phyloP scores from a whole-genome alignment of 2,329 filamentous ascomycete genomes.

The Colletotrichum theobromicola region DNA sequence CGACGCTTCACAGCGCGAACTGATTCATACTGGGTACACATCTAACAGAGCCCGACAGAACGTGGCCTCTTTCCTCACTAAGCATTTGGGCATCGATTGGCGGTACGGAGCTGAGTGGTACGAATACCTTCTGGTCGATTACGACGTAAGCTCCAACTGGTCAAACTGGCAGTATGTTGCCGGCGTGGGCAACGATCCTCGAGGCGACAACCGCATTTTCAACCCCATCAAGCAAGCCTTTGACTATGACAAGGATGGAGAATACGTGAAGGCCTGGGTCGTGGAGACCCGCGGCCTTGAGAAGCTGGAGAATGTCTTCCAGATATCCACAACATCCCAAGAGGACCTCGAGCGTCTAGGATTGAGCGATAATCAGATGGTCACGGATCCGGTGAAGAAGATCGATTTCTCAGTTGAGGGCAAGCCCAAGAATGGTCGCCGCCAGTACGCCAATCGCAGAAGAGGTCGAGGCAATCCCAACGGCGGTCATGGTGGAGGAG shows the following conservation, averaged over 20 bases:
- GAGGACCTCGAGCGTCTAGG: slow-evolving; percentile 63
- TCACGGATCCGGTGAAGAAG: slow-evolving; percentile 67
- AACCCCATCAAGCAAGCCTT: slow-evolving; percentile 83
- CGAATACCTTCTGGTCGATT: slow-evolving; percentile 75
- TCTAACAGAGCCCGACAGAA: slow-evolving; percentile 80
- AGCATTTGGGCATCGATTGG: slow-evolving; percentile 80
- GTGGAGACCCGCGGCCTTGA: slow-evolving; percentile 66
- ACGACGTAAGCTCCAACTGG: slow-evolving; percentile 80
- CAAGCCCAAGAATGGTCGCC: slow-evolving; percentile 44
- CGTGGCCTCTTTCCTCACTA: slow-evolving; percentile 75
- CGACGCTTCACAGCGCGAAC: slow-evolving; percentile 77
- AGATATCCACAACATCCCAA: slow-evolving; percentile 68
- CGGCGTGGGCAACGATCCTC: slow-evolving; percentile 80
- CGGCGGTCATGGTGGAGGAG: background rate
- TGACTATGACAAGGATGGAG: slow-evolving; percentile 74
- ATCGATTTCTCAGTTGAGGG: slow-evolving; percentile 68
- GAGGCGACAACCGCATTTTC: slow-evolving; percentile 75
- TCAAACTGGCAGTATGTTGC: slow-evolving; percentile 84
- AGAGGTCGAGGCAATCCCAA: slow-evolving; percentile 24
- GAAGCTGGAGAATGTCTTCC: slow-evolving; percentile 66
- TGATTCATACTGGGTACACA: slow-evolving; percentile 78
- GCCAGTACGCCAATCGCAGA: slow-evolving; percentile 33
- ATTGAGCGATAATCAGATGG: slow-evolving; percentile 66
- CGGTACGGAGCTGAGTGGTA: slow-evolving; percentile 84
- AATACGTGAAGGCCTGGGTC: slow-evolving; percentile 77